Evolutionary conservation across 2,329 filamentous ascomycete genomes (phyloP), one percentile per base, ranked within the genome.

Genomic region (Pseudogymnoascus sp.): DNA sequence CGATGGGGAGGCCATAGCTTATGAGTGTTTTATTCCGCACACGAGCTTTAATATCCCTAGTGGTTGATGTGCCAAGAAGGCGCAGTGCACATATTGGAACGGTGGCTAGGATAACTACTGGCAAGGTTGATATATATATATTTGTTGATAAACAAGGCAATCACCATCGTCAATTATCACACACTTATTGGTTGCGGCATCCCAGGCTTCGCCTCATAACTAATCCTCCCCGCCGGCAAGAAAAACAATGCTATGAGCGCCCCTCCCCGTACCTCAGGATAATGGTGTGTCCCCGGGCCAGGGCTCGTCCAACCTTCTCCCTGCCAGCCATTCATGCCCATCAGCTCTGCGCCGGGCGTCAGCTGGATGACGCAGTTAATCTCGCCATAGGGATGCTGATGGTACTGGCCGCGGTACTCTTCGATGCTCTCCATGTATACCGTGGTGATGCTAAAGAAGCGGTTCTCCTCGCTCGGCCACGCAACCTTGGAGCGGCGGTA

Each of bases 281-380:
- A 84, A 71, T 84, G 82, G 71, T 84, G 82, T 29, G 82, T 83
- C 0, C 82, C 82, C 0, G 82, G 77, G 0, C 79, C 81, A 0
- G 80, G 80, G 50, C 75, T 77, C 21, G 82, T 84, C 82, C 82
- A 85, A 0, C 82, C 82, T 0, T 78, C 78, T 0, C 80, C 80
- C 68, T 80, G 79, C 82, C 82, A 84, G 1, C 81, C 81, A 62
- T 78, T 76, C 81, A 84, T 80, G 5, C 82, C 82, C 72, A 77
- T 81, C 60, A 85, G 68, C 72, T 84, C 77, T 1, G 81, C 80
- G 3, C 67, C 72, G 4, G 75, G 65, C 64, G 82, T 80, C 11
- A 84, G 73, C 68, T 79, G 79, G 6, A 83, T 72, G 0, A 83
- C 80, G 65, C 81, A 83, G 67, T 83, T 83, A 68, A 83, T 82